A percentile compares a stretch with the other conserved stretches of the same genome.
These are phyloP conservation scores for Trametes pubescens DNA, from an alignment of 1,284 basidiomycete species.

Conservation along the genomic window DNA sequence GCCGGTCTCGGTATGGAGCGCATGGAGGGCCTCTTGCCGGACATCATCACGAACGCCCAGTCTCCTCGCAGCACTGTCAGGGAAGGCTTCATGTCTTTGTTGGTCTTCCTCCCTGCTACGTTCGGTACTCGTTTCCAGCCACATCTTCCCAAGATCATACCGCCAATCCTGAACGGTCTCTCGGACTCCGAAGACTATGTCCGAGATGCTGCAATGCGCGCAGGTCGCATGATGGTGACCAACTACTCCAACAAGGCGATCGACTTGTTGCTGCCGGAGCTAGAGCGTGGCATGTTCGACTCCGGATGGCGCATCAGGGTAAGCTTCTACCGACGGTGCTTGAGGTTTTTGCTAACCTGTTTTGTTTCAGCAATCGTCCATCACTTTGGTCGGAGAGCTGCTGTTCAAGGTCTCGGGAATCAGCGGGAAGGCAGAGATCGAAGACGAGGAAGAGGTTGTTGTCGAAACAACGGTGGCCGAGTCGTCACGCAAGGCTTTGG, in stretches of 20 bases:
- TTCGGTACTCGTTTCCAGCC: conserved; percentile 97
- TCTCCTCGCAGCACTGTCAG: conserved; percentile 92
- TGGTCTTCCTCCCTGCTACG: conserved; percentile 96
- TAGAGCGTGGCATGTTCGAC: conserved; percentile 97
- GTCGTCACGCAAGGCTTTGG: conserved; percentile 84
- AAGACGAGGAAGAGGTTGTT: conserved; percentile 75
- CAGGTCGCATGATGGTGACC: conserved; percentile 98
- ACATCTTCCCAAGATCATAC: conserved; percentile 93
- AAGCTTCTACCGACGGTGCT: conserved; percentile 40
- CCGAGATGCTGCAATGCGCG: conserved; percentile 96
- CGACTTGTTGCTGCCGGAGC: conserved; percentile 92
- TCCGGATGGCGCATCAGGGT: conserved; percentile 95
- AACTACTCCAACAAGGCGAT: conserved; percentile 95
- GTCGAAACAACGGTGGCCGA: conserved; percentile 75
- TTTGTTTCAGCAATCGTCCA: conserved; percentile 86
- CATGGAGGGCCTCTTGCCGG: conserved; percentile 93
- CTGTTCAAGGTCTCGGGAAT: conserved; percentile 99
- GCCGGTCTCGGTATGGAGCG: conserved; percentile 97
- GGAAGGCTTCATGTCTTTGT: conserved; percentile 98
- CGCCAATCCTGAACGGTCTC: conserved; percentile 92
- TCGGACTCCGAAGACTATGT: conserved; percentile 96
- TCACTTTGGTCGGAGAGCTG: conserved; percentile 95
- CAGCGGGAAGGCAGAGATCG: conserved; percentile 87
- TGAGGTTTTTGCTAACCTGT: conserved; percentile 8
- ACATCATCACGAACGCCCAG: conserved; percentile 92